Evolutionary conservation across 2,329 filamentous ascomycete species (phyloP), one percentile per base, ranked within the genome.

Genomic region (Saccharata proteae): DNA sequence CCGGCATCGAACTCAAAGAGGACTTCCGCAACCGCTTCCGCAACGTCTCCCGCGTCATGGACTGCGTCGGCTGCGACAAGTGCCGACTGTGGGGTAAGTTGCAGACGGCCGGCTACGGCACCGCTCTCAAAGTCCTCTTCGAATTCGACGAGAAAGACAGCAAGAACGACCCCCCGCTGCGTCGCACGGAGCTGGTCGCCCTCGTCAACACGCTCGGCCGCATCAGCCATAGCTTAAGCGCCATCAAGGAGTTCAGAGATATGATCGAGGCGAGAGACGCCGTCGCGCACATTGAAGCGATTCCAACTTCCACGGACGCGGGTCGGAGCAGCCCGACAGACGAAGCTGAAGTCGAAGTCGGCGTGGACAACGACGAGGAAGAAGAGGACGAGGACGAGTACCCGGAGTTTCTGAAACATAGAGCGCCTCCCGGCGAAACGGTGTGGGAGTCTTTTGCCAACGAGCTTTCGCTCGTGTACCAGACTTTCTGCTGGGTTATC

Each of bases 51-150:
- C 77, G 90, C 23, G 69, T 96, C 41, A 98, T 98, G 90, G 90
- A 98, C 57, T 98, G 90, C 45, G 88, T 96, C 13, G 90, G 90
- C 26, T 98, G 90, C 57, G 90, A 98, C 62, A 98, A 98, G 62
- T 98, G 90, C 59, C 77, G 90, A 6, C 74, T 98, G 3, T 98
- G 90, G 90, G 90, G 90, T 29, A 98, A 98, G 60, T 62, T 98
- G 21, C 90, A 98, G 60, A 93, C 85, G 1, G 81, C 82, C 9
- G 90, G 90, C 3, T 96, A 94, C 51, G 90, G 90, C 29, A 84
- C 90, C 1, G 90, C 90, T 0, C 64, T 98, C 40, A 98, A 98
- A 60, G 79, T 98, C 4, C 69, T 98, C 2, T 98, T 98, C 47
- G 90, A 98, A 55, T 90, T 85, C 40, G 85, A 93, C 42, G 69